phyloP scores from a whole-genome alignment of 2,329 filamentous ascomycete genomes.

The Sclerotinia glacialis region DNA sequence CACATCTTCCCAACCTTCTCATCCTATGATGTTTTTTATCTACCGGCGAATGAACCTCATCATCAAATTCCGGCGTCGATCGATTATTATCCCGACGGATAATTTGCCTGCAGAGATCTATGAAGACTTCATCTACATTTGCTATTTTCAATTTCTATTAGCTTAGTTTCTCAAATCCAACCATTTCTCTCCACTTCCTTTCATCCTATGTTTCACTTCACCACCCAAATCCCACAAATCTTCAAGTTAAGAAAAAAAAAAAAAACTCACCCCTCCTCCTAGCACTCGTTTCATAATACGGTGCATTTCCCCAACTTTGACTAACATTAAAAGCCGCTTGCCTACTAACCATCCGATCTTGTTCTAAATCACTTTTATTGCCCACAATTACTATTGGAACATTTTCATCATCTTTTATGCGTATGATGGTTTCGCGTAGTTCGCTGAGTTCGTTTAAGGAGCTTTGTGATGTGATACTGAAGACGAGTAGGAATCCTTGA shows the following conservation, averaged over 20 bases:
- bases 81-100: conserved; percentile 54
- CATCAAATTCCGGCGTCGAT: conserved; percentile 19
- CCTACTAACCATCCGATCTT: conserved; percentile 64
- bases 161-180: not conserved
- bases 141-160: conserved; percentile 34
- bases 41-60: conserved; percentile 15
- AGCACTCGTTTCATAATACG: conserved; percentile 71
- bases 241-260: not conserved
- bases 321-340: conserved; percentile 64
- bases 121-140: conserved; percentile 71
- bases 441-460: conserved; percentile 68
- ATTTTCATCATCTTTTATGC: conserved; percentile 69
- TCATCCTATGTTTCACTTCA: not conserved
- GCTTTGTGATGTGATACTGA: conserved; percentile 68
- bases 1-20: conserved; percentile 18
- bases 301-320: conserved; percentile 68
- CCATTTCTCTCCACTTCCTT: not conserved
- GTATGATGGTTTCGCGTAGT: conserved; percentile 68
- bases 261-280: conserved; percentile 49
- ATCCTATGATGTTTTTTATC: conserved; percentile 19
- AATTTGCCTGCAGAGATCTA: conserved; percentile 65
- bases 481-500: conserved; percentile 72
- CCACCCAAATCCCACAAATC: not conserved
- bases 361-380: conserved; percentile 72
- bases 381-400: conserved; percentile 71